Percentiles rank a stretch among this genome's conserved stretches.
These are phyloP conservation scores for Pseudopithomyces maydicus DNA, from an alignment of 2,329 filamentous ascomycete genomes.

Conservation along the genomic window DNA sequence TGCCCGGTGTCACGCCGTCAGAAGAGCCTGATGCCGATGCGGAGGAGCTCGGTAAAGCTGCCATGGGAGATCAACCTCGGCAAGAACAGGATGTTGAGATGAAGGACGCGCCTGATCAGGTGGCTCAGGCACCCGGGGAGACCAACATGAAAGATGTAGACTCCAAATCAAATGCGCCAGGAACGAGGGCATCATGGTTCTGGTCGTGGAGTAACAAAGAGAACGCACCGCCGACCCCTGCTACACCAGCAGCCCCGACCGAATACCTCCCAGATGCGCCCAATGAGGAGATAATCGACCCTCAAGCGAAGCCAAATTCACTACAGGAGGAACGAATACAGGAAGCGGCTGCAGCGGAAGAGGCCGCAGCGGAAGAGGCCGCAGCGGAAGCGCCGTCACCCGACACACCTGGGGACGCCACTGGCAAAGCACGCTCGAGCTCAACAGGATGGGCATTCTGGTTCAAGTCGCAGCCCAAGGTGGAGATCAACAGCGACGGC, in stretches of 20 bases:
- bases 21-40: conserved; percentile 36
- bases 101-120: conserved; percentile 22
- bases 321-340: neutral
- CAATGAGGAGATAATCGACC: conserved; percentile 7
- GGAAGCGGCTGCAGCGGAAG: conserved; percentile 9
- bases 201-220: conserved; percentile 55
- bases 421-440: conserved; percentile 48
- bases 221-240: conserved; percentile 42
- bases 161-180: conserved; percentile 11
- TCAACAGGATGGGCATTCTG: conserved; percentile 80
- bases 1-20: conserved; percentile 45
- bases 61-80: neutral
- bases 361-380: conserved; percentile 11
- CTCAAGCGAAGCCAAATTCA: neutral
- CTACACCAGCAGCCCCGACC: conserved; percentile 16
- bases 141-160: conserved; percentile 26
- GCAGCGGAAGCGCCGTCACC: conserved; percentile 14
- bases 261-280: conserved; percentile 13
- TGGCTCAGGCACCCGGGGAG: conserved; percentile 2
- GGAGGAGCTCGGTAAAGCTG: conserved; percentile 29
- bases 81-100: conserved; percentile 21
- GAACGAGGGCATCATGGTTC: conserved; percentile 52
- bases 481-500: conserved; percentile 59
- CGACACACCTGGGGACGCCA: conserved; percentile 9
- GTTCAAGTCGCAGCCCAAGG: conserved; percentile 64